Conservation (phyloP, 805 yeast species). For the Debaryomyces castellii region DNA sequence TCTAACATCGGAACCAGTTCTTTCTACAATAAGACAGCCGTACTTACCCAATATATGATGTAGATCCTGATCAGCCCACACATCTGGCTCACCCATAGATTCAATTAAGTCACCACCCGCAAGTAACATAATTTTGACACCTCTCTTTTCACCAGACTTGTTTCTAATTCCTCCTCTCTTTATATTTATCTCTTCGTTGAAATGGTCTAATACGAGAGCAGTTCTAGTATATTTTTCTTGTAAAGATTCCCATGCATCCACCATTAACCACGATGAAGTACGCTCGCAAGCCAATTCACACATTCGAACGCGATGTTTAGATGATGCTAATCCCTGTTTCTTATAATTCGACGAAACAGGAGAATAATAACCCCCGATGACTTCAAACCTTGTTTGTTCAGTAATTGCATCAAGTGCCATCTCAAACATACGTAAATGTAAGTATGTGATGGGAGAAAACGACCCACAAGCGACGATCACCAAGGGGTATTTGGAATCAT, state of each 20-base stretch:
- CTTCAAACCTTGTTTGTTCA: slow-evolving; percentile 92
- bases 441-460: slow-evolving; percentile 91
- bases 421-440: slow-evolving; percentile 96
- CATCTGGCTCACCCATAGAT: slow-evolving; percentile 99
- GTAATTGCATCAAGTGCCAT: slow-evolving; percentile 94
- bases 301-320: slow-evolving; percentile 93
- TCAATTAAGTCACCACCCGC: slow-evolving; percentile 99
- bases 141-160: slow-evolving; percentile 59
- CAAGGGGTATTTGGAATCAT: slow-evolving; percentile 79
- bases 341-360: slow-evolving; percentile 93
- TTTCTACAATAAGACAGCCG: slow-evolving; percentile 94
- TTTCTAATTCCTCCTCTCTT: slow-evolving; percentile 81
- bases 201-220: slow-evolving; percentile 93
- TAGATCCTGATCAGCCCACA: slow-evolving; percentile 95
- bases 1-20: slow-evolving; percentile 96
- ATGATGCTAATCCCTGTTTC: slow-evolving; percentile 88
- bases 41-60: slow-evolving; percentile 94
- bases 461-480: slow-evolving; percentile 98
- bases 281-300: slow-evolving; percentile 97
- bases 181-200: slow-evolving; percentile 90
- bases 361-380: slow-evolving; percentile 92
- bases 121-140: slow-evolving; percentile 90
- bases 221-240: slow-evolving; percentile 91
- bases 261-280: slow-evolving; percentile 97
- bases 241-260: slow-evolving; percentile 97